Base-by-base conservation (phyloP, 495 filamentous ascomycete genomes). In the Penicillium longicatenatum region DNA sequence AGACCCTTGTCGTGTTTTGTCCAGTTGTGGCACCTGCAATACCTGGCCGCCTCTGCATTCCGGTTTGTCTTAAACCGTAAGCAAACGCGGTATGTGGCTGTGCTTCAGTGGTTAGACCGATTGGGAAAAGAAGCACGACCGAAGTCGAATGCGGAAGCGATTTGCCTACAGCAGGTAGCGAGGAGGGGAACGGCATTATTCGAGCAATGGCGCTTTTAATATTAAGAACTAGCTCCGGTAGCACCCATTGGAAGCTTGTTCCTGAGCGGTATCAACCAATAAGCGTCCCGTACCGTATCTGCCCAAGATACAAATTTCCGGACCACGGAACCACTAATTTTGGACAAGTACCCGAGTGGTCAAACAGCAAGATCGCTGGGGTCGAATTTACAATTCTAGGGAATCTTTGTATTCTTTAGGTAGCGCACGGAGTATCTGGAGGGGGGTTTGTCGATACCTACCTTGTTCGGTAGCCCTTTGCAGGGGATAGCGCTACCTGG, bases 21-120 rank as follows among this genome's bases (percentile, higher is more conserved):
- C 6, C 82, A 73, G n/a, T 84, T 79, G 60, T 60, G 63, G 42
- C 89, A 95, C 58, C 74, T 96, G 11, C 74, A 84, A 54, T 93
- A 89, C 78, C 70, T 95, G 31, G 84, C 84, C 0, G 77, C 82
- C 22, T 78, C 81, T 5, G 90, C 90, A 3, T 92, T 91, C 61
- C 70, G 73, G 51, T 78, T 79, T 54, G 84, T 91, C 6, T 59
- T 96, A 44, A 65, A 62, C 2, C 84, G 79, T 55, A 91, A 88
- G 64, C 91, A 94, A 72, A 85, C 84, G 29, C 82, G 75, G 10
- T 93, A 89, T 65, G 59, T 61, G 5, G 68, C 72, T 12, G 77
- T 87, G 6, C 61, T 94, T 39, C 54, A 59, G 11, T 94, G 91
- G 89, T 65, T 93, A 45, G 77, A 83, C 20, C 63, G 55, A 33